These are phyloP conservation scores for Tieghemiomyces parasiticus DNA, from an alignment of 192 early-diverging fungal species.

Conservation along the genomic window DNA sequence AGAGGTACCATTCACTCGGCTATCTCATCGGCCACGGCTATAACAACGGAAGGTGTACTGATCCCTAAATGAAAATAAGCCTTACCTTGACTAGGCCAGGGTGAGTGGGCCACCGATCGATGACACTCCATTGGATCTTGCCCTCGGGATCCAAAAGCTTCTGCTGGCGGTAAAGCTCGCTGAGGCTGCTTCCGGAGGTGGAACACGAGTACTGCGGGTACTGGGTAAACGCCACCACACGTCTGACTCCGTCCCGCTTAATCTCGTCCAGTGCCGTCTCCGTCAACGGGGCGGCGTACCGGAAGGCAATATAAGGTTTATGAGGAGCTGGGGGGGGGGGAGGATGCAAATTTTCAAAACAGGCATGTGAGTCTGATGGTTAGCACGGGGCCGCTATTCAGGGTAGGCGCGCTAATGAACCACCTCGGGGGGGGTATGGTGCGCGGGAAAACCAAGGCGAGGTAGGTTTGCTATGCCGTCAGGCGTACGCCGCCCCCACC, in stretches of 20 bases:
- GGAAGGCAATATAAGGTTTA: conserved; percentile 82
- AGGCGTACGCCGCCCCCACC: no score
- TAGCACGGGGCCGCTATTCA: no score
- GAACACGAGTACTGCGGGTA: conserved; percentile 97
- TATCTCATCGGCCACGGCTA: no score
- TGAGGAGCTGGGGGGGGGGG: conserved; percentile 81
- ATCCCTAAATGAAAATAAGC: conserved; percentile 3
- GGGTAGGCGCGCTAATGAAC: no score
- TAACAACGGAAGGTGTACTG: no score
- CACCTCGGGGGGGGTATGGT: no score
- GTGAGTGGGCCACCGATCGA: conserved; percentile 89
- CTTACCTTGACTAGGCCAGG: conserved; percentile 58
- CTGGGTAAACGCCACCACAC: conserved; percentile 81
- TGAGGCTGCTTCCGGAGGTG: conserved; percentile 83
- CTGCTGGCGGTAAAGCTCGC: conserved; percentile 62
- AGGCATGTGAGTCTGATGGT: no score
- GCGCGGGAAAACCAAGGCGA: no score
- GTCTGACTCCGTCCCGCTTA: conserved; percentile 62
- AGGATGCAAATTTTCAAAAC: no score
- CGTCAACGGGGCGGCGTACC: conserved; percentile 76
- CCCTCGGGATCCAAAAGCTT: conserved; percentile 40
- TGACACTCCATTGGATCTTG: conserved; percentile 81
- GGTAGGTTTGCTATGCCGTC: no score
- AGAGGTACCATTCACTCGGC: no score
- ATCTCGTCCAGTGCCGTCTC: conserved; percentile 56